Percentiles rank a stretch among this genome's conserved stretches.
phyloP scores from a whole-genome alignment of 257 asterid genomes.

The Solanum ahanhuiri region DNA sequence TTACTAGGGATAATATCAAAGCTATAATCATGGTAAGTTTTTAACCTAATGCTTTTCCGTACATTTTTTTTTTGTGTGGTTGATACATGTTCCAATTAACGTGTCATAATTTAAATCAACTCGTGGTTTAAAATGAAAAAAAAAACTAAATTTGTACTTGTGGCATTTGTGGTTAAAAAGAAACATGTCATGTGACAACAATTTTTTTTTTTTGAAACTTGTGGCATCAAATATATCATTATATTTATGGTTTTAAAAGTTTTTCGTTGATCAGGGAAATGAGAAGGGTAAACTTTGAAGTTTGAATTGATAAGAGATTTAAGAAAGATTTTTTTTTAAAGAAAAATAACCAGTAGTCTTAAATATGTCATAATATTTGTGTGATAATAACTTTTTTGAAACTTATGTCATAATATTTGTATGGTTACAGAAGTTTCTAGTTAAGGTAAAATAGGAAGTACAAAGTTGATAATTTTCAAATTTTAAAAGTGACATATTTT shows the following conservation, averaged over 20 bases:
- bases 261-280: not conserved
- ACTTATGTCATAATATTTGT: not conserved
- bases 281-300: not conserved
- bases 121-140: not conserved
- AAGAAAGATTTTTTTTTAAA: not conserved
- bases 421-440: not conserved
- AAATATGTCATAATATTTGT: not conserved
- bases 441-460: not conserved
- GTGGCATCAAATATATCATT: not conserved
- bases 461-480: not conserved
- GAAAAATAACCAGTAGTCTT: not conserved
- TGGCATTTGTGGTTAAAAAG: too few species aligned
- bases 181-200: not conserved
- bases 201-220: not conserved
- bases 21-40: conserved; percentile 80
- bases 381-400: not conserved
- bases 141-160: not conserved
- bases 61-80: not conserved
- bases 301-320: not conserved
- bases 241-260: not conserved
- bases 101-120: not conserved
- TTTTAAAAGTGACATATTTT: not conserved
- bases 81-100: not conserved
- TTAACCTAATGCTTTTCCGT: not conserved
- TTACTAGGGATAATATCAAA: conserved; percentile 61